Conservation (phyloP, 2,329 filamentous ascomycete genomes). For the Exophiala oligosperma region DNA sequence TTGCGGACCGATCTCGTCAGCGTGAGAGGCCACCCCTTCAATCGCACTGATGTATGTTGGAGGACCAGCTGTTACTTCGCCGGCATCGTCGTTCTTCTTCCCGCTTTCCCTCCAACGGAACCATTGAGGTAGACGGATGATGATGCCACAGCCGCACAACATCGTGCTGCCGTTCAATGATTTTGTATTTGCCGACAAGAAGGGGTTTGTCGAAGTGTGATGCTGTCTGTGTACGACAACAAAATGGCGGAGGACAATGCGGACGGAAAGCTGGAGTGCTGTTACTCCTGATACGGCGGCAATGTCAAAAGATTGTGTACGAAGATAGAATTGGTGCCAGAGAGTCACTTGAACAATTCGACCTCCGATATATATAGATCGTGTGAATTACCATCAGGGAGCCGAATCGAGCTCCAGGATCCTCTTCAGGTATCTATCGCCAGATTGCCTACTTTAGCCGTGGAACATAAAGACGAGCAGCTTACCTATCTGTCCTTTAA, state of each 20-base stretch:
- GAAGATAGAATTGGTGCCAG: not conserved
- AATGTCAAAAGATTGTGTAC: too few species aligned
- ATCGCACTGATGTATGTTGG: slow-evolving; percentile 3
- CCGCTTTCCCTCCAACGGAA: not conserved
- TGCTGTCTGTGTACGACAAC: not conserved
- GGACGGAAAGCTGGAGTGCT: slow-evolving; percentile 1
- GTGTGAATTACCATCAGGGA: not conserved
- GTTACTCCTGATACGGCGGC: not conserved
- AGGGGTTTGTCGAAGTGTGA: not conserved
- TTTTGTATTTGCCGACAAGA: not conserved
- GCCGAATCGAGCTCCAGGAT: slow-evolving; percentile 1
- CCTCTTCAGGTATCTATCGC: not conserved
- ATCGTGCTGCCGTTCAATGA: not conserved
- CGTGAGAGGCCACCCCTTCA: not conserved
- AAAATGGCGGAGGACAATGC: not conserved
- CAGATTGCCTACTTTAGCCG: not conserved
- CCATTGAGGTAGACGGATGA: not conserved
- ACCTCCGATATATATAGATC: slow-evolving; percentile 1
- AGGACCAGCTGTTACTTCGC: not conserved
- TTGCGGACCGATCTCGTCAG: not conserved
- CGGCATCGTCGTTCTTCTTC: not conserved
- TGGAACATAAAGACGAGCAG: slow-evolving; percentile 2
- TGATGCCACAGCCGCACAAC: not conserved
- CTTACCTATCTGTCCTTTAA: not conserved
- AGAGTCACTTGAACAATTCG: not conserved